Conservation (phyloP, 2,329 filamentous ascomycete genomes). For the Aspergillus udagawae region DNA sequence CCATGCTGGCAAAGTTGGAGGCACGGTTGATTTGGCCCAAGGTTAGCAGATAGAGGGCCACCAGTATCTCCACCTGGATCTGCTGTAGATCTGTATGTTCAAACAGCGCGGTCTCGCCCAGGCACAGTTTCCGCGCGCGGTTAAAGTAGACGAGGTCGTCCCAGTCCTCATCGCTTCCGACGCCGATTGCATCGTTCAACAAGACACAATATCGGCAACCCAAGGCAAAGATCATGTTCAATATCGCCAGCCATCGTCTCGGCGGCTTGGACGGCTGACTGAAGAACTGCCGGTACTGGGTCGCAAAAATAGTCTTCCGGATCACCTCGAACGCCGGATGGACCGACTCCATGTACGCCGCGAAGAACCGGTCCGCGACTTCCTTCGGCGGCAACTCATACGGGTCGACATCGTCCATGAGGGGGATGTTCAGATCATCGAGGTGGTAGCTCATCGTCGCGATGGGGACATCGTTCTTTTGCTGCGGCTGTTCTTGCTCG, state of each 20-base stretch:
- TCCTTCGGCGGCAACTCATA: constrained; percentile 34
- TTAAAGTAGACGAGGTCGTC: constrained; percentile 40
- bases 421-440: constrained; percentile 36
- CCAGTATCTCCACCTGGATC: constrained; percentile 39
- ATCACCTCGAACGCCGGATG: constrained; percentile 41
- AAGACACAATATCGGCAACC: constrained; percentile 38
- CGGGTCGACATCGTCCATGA: constrained; percentile 31
- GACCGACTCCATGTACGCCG: constrained; percentile 36
- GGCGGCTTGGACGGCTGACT: constrained; percentile 23
- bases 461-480: constrained; percentile 16
- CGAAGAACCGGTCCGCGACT: constrained; percentile 36
- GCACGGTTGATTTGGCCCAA: constrained; percentile 41
- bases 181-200: constrained; percentile 20
- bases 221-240: constrained; percentile 46
- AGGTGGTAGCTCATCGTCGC: constrained; percentile 35
- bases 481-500: background rate
- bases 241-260: constrained; percentile 38
- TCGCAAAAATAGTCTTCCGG: constrained; percentile 32
- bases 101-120: constrained; percentile 35
- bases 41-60: constrained; percentile 38
- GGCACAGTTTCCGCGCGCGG: constrained; percentile 34
- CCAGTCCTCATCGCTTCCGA: constrained; percentile 14
- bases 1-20: constrained; percentile 39
- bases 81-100: constrained; percentile 42
- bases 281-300: constrained; percentile 37